Evolutionary conservation across 2,329 filamentous ascomycete genomes (phyloP), one percentile per base, ranked within the genome.

Genomic region (Pseudocercospora cruenta): DNA sequence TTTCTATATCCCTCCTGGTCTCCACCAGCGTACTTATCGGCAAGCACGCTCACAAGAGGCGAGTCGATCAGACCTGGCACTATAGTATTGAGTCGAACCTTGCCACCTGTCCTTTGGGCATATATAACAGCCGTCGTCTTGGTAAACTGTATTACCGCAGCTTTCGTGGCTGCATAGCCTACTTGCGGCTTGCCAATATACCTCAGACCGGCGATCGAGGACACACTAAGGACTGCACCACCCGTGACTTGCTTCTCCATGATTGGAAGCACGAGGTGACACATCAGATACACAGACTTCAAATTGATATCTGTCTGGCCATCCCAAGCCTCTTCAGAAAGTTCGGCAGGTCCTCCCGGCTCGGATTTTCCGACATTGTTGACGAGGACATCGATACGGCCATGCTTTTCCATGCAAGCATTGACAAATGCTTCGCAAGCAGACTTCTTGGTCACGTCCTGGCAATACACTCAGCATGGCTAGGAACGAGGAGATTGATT

Each of bases 91-190:
- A 88, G 66, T 19, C 85, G 74, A 3, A 87, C 80, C 0, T 80
- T 79, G 14, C 79, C 80, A 1, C 69, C 67, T 4, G 70, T 73
- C 53, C 71, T 63, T 60, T 74, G 59, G 0, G 83, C 83, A 69
- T 86, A 86, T 0, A 85, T 82, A 1, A 87, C 91, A 53, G 90
- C 91, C 14, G 94, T 87, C 1, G 90, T 92, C 82, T 91, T 92
- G 78, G 88, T 90, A 63, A 93, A 86, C 78, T 92, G 89, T 72
- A 92, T 86, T 51, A 93, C 89, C 73, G 89, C 91, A 5, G 91
- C 90, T 85, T 94, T 94, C 79, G 89, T 91, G 19, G 90, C 90
- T 79, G 82, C 83, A 70, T 88, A 87, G 0, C 82, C 85, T 0
- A 88, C 79, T 70, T 88, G 85, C 4, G 82, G 80, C 67, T 84